Percentiles rank a stretch among this genome's conserved stretches.
phyloP scores from a whole-genome alignment of 2,329 filamentous ascomycete species.

The Fusarium graminum region DNA sequence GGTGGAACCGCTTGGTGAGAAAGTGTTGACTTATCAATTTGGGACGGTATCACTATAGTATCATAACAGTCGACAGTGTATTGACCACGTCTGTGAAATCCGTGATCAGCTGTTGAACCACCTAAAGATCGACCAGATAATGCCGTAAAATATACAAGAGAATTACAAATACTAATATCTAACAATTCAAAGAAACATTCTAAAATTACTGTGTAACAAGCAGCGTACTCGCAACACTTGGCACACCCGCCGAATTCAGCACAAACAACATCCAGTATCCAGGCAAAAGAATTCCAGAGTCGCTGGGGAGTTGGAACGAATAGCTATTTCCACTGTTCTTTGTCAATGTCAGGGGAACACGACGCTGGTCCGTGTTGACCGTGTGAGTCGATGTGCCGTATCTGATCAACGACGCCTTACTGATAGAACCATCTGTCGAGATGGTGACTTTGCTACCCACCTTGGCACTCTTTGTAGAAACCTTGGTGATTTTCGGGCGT shows the following conservation, averaged over 20 bases:
- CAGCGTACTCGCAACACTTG: constrained; percentile 27
- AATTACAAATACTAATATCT: too few species aligned
- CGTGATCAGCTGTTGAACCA: too few species aligned
- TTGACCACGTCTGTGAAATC: too few species aligned
- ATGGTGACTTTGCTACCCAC: constrained; percentile 15
- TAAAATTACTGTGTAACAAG: not conserved
- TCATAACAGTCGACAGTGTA: too few species aligned
- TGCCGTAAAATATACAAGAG: too few species aligned
- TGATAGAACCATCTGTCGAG: not conserved
- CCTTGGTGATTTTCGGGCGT: constrained; percentile 10
- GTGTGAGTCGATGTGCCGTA: constrained; percentile 39
- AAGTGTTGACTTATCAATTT: not conserved
- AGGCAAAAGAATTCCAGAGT: constrained; percentile 32
- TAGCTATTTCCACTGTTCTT: constrained; percentile 10
- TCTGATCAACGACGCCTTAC: constrained; percentile 23
- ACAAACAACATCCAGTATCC: constrained; percentile 43
- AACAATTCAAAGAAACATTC: too few species aligned
- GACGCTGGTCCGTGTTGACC: constrained; percentile 42
- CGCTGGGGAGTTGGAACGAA: constrained; percentile 20
- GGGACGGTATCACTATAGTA: too few species aligned
- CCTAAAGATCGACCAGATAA: too few species aligned
- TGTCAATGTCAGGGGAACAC: constrained; percentile 17
- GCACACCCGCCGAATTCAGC: constrained; percentile 30
- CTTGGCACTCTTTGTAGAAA: constrained; percentile 6
- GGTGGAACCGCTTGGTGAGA: too few species aligned